Evolutionary conservation across 371 early-diverging fungal species (phyloP).

Genomic region (Lichtheimia corymbifera): DNA sequence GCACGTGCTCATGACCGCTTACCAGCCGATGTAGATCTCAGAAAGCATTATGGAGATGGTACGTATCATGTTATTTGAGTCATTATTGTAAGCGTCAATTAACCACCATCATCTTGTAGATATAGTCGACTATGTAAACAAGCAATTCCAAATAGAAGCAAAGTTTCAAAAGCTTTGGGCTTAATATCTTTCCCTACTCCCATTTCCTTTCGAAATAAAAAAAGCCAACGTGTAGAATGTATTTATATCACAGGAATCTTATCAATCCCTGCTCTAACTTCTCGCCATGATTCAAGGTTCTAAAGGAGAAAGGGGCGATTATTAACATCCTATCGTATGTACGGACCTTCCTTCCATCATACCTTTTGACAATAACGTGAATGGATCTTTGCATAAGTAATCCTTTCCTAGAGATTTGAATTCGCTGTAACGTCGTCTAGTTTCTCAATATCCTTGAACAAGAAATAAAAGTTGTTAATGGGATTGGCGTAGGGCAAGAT

Average conservation of each 20-base stretch:
- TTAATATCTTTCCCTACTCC: too few relatives aligned
- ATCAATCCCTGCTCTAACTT: constrained; percentile 62
- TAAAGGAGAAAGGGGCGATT: constrained; percentile 25
- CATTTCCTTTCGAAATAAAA: too few relatives aligned
- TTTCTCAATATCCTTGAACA: constrained; percentile 37
- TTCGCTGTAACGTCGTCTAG: constrained; percentile 80
- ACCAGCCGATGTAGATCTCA: constrained; percentile 21
- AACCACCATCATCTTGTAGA: constrained; percentile 6
- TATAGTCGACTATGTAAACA: constrained; percentile 18
- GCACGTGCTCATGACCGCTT: constrained; percentile 59
- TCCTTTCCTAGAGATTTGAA: constrained; percentile 87
- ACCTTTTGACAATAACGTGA: constrained; percentile 82
- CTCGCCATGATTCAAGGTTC: constrained; percentile 67
- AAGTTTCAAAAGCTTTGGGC: constrained; percentile 16
- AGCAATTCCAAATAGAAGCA: constrained; percentile 12
- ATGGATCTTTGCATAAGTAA: constrained; percentile 83
- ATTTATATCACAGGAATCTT: constrained; percentile 43
- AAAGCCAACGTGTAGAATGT: too few relatives aligned
- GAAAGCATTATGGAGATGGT: constrained; percentile 30
- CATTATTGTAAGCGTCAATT: neutral
- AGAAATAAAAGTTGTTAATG: constrained; percentile 1
- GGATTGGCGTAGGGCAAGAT: too few relatives aligned
- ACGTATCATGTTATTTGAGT: neutral
- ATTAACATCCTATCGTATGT: neutral
- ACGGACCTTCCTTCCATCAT: neutral